These are phyloP conservation scores for Torrubiella hemipterigena DNA, from an alignment of 2,329 filamentous ascomycete species.

Conservation along the genomic window DNA sequence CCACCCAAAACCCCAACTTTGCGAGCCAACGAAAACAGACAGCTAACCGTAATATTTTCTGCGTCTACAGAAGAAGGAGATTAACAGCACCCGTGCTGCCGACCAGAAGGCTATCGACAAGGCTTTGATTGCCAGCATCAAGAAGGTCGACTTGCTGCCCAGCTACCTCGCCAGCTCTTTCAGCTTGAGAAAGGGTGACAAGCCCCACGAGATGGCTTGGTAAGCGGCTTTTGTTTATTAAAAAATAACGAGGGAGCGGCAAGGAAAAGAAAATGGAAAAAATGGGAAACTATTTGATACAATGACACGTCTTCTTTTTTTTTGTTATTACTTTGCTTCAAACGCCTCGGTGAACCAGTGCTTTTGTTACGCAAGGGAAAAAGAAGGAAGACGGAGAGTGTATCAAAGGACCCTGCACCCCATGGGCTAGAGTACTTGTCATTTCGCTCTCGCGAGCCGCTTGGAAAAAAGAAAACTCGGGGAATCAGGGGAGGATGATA, in stretches of 20 bases:
- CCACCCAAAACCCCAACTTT: neutral
- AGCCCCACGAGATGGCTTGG: slow-evolving; percentile 99
- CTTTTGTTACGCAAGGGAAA: no score
- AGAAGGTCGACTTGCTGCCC: slow-evolving; percentile 91
- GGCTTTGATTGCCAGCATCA: slow-evolving; percentile 87
- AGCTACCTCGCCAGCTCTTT: slow-evolving; percentile 94
- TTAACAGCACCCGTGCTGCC: slow-evolving; percentile 78
- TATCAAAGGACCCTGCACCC: no score
- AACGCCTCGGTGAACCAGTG: no score
- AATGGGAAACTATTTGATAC: no score
- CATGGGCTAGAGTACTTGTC: no score
- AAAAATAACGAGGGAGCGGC: no score
- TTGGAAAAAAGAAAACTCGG: slow-evolving; percentile 6
- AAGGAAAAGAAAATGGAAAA: slow-evolving; percentile 12
- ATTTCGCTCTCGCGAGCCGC: no score
- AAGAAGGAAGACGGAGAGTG: no score
- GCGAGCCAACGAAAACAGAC: neutral
- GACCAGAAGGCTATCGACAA: slow-evolving; percentile 99
- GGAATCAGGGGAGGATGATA: neutral
- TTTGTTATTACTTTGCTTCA: no score
- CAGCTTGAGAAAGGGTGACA: slow-evolving; percentile 98
- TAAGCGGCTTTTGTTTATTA: no score
- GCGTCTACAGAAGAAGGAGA: slow-evolving; percentile 78
- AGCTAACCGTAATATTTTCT: slow-evolving; percentile 20
- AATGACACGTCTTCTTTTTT: no score